These are phyloP conservation scores for Nematodospora anomalae DNA, from an alignment of 1,139 yeast genomes.

Conservation along the genomic window DNA sequence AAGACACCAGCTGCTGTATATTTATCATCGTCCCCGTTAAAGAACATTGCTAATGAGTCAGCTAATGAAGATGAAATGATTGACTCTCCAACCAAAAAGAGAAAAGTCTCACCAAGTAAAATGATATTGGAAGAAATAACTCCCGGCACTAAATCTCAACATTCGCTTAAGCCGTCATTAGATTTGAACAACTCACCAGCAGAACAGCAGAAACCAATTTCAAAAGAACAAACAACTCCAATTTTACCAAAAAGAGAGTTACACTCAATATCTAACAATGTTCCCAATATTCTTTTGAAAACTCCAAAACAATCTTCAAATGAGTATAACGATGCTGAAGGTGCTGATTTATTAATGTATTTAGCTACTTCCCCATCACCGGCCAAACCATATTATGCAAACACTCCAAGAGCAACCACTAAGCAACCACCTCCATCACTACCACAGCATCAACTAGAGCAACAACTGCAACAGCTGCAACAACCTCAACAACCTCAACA, in stretches of 20 bases:
- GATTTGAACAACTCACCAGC: slow-evolving; percentile 23
- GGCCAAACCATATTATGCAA: slow-evolving; percentile 41
- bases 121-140: slow-evolving; percentile 43
- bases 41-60: slow-evolving; percentile 21
- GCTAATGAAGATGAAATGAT: slow-evolving; percentile 14
- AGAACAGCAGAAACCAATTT: slow-evolving; percentile 5
- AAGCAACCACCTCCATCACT: slow-evolving; percentile 4
- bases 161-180: slow-evolving; percentile 39
- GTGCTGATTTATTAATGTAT: slow-evolving; percentile 79
- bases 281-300: slow-evolving; percentile 19
- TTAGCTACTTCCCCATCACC: slow-evolving; percentile 88
- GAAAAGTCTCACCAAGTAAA: slow-evolving; percentile 26
- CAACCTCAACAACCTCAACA: slow-evolving; percentile 5
- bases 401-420: slow-evolving; percentile 40
- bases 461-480: slow-evolving; percentile 25
- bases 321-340: slow-evolving; percentile 58
- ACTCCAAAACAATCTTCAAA: slow-evolving; percentile 29
- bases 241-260: slow-evolving; percentile 29
- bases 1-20: slow-evolving; percentile 37
- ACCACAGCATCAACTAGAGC: slow-evolving; percentile 21
- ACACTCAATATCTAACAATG: slow-evolving; percentile 3
- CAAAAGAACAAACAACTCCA: slow-evolving; percentile 33
- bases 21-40: slow-evolving; percentile 37
- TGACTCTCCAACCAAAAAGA: slow-evolving; percentile 38
- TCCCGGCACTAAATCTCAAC: slow-evolving; percentile 23